Base-by-base conservation (phyloP, 225 moss, liverwort and hornwort species). In the Pleurozium schreberi region DNA sequence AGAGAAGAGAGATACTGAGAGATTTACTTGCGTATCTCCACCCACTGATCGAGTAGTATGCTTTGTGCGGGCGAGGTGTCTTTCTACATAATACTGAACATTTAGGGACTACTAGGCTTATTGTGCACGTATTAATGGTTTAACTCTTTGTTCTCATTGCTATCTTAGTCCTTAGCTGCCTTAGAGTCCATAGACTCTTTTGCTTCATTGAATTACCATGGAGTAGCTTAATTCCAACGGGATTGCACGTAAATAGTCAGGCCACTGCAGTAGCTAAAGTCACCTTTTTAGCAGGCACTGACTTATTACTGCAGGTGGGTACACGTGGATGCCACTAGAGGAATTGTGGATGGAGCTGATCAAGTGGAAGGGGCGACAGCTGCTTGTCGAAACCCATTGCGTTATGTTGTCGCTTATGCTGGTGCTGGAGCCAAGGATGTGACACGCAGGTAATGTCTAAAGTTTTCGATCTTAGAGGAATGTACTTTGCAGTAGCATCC, bases 371-470 rank as follows among this genome's bases (percentile, higher is more conserved):
- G 94, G 31, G 94, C 93, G 42, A 95, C 97, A 79, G 95, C 94
- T 87, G 94, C 95, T 74, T 96, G 95, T 92, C 96, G 94, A 84
- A 88, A 92, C 75, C 97, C 97, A 61, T 93, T 97, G 94, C 96
- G 97, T 88, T 99, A 99, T 88, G 97, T 96, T 27, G 93, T 95
- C 89, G 97, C 95, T 87, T 99, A 97, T 86, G 96, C 96, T 49
- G 99, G 99, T 60, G 87, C 88, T 88, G 99, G 99, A 91, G 97
- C 99, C 22, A 99, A 99, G 92, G 99, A 99, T 89, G 95, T 99
- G 61, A 99, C 99, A 58, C 96, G 97, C 85, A 98, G 98, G 98
- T 98, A 52, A 67, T 74, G 81, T 52, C 65, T 70, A 52, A 28
- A 69, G 81, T 81, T 62, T 83, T 80, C 25, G 64, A 64, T 47